Percentiles rank a stretch among this genome's conserved stretches.
Evolutionary conservation across 164 flowering plant species (phyloP).

Genomic region (Cinnamomum chago): DNA sequence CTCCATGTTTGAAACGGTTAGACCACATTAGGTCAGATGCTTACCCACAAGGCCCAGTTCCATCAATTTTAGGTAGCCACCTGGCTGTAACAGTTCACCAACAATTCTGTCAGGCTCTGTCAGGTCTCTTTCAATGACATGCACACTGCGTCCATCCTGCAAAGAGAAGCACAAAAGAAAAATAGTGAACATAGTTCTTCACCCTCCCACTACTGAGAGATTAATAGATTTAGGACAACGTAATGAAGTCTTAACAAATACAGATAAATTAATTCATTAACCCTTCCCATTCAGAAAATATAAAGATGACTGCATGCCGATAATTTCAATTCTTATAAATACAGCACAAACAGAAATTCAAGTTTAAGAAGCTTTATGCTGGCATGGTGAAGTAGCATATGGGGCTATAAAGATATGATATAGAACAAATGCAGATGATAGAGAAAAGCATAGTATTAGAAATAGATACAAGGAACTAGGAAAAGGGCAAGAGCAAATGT

Average conservation of each 20-base stretch:
- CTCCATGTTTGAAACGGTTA: background rate
- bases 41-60: conserved; percentile 87
- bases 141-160: conserved; percentile 86
- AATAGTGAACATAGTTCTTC: background rate
- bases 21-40: background rate
- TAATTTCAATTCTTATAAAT: background rate
- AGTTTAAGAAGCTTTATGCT: background rate
- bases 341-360: background rate
- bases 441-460: background rate
- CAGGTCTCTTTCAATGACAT: conserved; percentile 85
- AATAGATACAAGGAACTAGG: background rate
- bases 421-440: background rate
- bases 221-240: background rate
- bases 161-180: conserved; percentile 6
- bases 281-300: background rate
- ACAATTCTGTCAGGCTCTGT: conserved; percentile 91
- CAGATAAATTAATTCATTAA: background rate
- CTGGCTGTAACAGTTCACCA: conserved; percentile 94
- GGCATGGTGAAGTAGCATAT: too few relatives aligned
- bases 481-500: background rate
- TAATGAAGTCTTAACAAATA: background rate
- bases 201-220: background rate
- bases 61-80: conserved; percentile 85
- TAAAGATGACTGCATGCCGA: background rate
- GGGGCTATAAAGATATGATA: too few relatives aligned